phyloP scores from a whole-genome alignment of 2,329 filamentous ascomycete species.

The Cytospora piceicola region DNA sequence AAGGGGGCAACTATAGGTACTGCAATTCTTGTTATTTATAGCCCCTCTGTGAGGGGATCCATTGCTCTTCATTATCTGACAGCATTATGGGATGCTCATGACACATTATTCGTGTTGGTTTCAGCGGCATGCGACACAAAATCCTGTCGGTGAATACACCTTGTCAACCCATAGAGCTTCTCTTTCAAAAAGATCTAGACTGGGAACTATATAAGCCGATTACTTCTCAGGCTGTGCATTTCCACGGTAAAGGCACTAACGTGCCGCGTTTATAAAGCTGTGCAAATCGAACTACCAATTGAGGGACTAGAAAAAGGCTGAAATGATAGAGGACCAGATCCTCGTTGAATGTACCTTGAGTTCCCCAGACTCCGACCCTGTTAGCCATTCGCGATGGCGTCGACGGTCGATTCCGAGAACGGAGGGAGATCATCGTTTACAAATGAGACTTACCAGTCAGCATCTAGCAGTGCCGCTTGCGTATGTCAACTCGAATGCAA shows the following conservation, averaged over 20 bases:
- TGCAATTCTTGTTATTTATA: neutral
- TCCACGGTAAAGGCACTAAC: constrained; percentile 33
- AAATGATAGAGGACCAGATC: no score
- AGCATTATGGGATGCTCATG: neutral
- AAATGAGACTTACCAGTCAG: neutral
- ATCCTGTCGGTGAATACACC: no score
- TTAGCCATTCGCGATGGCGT: neutral
- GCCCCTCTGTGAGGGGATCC: neutral
- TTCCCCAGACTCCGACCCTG: neutral
- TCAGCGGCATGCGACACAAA: no score
- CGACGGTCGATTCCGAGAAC: neutral
- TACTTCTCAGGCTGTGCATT: neutral
- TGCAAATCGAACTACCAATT: no score
- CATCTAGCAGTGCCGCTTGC: neutral
- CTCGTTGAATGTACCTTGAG: neutral
- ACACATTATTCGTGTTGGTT: no score
- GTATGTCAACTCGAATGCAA: neutral
- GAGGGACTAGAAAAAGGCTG: no score
- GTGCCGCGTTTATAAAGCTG: no score
- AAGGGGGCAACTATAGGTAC: neutral
- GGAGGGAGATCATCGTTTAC: neutral
- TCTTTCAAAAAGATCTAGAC: neutral
- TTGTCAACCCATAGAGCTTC: no score
- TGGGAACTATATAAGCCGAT: neutral
- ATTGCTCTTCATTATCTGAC: neutral